Conservation (phyloP, 495 filamentous ascomycete species). For the Penicillium cataractarum region DNA sequence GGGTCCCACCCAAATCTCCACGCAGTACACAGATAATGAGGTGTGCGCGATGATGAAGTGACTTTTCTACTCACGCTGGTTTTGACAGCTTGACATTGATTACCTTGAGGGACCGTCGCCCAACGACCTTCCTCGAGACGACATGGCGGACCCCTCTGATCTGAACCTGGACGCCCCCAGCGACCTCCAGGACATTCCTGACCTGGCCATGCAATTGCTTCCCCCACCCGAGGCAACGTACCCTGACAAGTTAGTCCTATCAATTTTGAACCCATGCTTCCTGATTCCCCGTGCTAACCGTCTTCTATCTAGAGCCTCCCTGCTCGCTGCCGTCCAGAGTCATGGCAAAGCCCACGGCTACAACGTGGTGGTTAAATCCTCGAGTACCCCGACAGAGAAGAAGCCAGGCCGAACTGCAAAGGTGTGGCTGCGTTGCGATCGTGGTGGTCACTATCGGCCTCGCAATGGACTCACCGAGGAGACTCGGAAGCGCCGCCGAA, state of each 20-base stretch:
- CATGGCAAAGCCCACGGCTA: slow-evolving; percentile 52
- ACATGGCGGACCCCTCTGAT: slow-evolving; percentile 49
- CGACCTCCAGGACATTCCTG: slow-evolving; percentile 54
- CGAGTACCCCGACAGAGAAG: slow-evolving; percentile 51
- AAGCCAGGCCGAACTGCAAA: slow-evolving; percentile 53
- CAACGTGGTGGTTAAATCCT: slow-evolving; percentile 54
- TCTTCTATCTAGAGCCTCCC: slow-evolving; percentile 32
- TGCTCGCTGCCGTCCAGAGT: slow-evolving; percentile 47
- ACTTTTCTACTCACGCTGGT: slow-evolving; percentile 16
- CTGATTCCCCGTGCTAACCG: slow-evolving; percentile 1
- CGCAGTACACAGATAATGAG: slow-evolving; percentile 1
- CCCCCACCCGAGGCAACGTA: slow-evolving; percentile 49
- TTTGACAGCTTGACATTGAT: slow-evolving; percentile 12
- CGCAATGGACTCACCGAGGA: slow-evolving; percentile 55
- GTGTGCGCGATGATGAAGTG: slow-evolving; percentile 24
- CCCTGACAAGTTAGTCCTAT: slow-evolving; percentile 47
- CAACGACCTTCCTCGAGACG: slow-evolving; percentile 22
- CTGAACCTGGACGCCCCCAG: slow-evolving; percentile 52
- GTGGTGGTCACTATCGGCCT: slow-evolving; percentile 54
- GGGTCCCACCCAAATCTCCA: slow-evolving; percentile 13
- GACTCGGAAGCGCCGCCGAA: slow-evolving; percentile 50
- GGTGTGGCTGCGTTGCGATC: slow-evolving; percentile 54
- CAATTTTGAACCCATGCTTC: slow-evolving; percentile 1
- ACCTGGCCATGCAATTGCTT: slow-evolving; percentile 48
- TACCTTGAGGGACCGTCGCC: slow-evolving; percentile 15